These are phyloP conservation scores for Aspergillus biplanus DNA, from an alignment of 495 filamentous ascomycete species.

Conservation along the genomic window DNA sequence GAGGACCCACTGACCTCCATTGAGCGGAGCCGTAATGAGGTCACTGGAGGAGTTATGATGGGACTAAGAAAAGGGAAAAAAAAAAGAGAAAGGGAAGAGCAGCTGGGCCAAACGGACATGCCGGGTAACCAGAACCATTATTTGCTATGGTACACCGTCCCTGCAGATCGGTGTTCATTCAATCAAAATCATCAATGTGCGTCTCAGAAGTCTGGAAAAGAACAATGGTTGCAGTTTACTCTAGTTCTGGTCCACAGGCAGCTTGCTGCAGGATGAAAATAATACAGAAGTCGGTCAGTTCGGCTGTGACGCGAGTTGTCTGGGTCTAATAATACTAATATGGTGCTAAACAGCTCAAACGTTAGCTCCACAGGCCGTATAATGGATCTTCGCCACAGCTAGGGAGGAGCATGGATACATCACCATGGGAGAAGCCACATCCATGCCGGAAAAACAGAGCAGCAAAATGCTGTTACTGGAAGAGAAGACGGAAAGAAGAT, in stretches of 20 bases:
- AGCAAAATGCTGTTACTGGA: neutral
- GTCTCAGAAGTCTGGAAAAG: too few relatives aligned
- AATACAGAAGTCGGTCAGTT: neutral
- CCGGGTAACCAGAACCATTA: too few relatives aligned
- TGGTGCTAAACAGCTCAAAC: neutral
- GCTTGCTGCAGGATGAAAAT: too few relatives aligned
- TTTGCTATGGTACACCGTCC: neutral
- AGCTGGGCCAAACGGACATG: neutral
- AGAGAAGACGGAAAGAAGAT: neutral
- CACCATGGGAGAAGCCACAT: neutral
- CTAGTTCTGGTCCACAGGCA: too few relatives aligned
- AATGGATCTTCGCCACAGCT: neutral
- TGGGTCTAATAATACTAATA: neutral
- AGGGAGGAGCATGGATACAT: neutral
- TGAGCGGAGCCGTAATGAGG: slow-evolving; percentile 32
- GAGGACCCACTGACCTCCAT: slow-evolving; percentile 23
- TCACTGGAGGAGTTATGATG: slow-evolving; percentile 30
- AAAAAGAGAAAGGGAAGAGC: neutral
- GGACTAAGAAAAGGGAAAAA: neutral
- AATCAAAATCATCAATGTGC: neutral
- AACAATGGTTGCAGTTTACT: neutral
- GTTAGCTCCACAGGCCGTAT: neutral
- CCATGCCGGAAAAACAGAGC: neutral
- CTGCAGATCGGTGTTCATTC: slow-evolving; percentile 22
- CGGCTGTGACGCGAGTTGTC: neutral